Conservation (phyloP, 768 basidiomycete genomes). For the Termitomyces eurrhizus region DNA sequence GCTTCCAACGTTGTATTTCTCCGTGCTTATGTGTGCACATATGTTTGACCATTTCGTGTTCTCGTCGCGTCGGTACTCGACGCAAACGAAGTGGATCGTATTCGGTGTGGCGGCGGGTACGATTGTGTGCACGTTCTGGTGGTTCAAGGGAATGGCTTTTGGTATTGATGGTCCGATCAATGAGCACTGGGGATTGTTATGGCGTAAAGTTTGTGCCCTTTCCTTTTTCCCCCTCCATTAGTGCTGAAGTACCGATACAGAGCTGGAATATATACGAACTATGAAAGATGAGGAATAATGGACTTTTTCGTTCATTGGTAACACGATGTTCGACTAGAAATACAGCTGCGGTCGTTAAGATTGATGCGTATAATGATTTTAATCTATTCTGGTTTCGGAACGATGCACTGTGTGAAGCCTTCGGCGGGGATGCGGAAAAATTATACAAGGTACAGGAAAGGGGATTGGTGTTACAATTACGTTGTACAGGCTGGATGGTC, state of each 20-base stretch:
- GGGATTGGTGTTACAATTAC: not conserved
- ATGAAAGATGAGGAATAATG: not conserved
- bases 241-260: slow-evolving; percentile 12
- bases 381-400: slow-evolving; percentile 10
- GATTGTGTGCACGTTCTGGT: slow-evolving; percentile 86
- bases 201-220: slow-evolving; percentile 55
- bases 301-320: slow-evolving; percentile 5
- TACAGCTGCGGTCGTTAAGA: slow-evolving; percentile 1
- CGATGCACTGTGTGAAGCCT: not conserved
- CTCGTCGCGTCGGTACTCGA: slow-evolving; percentile 58
- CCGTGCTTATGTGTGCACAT: slow-evolving; percentile 88
- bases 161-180: slow-evolving; percentile 88
- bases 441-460: slow-evolving; percentile 2
- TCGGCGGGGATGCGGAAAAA: not conserved
- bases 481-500: not conserved
- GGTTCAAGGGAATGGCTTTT: slow-evolving; percentile 88
- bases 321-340: slow-evolving; percentile 4
- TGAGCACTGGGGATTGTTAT: slow-evolving; percentile 73
- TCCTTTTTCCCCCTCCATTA: not conserved
- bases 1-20: slow-evolving; percentile 97
- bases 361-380: slow-evolving; percentile 17
- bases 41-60: slow-evolving; percentile 93
- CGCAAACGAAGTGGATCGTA: slow-evolving; percentile 61
- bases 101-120: slow-evolving; percentile 60
- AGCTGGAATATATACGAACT: slow-evolving; percentile 30